These are phyloP conservation scores for Amanita molliuscula DNA, from an alignment of 768 basidiomycete genomes.

Conservation along the genomic window DNA sequence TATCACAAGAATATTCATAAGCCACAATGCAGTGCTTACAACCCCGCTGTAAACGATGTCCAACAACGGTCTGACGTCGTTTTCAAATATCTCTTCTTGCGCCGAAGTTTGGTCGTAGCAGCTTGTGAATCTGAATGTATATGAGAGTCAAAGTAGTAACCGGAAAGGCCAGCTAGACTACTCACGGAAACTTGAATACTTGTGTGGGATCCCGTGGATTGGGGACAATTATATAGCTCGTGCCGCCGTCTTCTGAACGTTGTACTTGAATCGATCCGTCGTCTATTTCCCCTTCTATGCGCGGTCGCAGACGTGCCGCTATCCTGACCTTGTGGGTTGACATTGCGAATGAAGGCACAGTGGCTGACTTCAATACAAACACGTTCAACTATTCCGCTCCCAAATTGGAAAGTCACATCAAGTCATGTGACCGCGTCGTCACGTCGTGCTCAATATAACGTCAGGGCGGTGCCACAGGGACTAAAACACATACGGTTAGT, in stretches of 20 bases:
- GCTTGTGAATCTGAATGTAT: constrained; percentile 48
- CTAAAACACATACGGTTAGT: neutral
- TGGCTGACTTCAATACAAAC: neutral
- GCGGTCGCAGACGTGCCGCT: constrained; percentile 59
- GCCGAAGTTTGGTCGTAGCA: constrained; percentile 63
- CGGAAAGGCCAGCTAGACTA: neutral
- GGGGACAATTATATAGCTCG: constrained; percentile 48
- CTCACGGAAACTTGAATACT: constrained; percentile 72
- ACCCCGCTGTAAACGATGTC: constrained; percentile 72
- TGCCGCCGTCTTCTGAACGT: constrained; percentile 27
- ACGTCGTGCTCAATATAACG: neutral
- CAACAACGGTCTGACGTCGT: constrained; percentile 68
- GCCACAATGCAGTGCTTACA: constrained; percentile 28
- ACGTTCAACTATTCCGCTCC: constrained; percentile 1
- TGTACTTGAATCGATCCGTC: constrained; percentile 51
- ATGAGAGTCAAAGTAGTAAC: neutral
- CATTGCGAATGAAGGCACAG: constrained; percentile 6
- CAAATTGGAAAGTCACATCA: constrained; percentile 3
- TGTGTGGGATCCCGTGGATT: constrained; percentile 63
- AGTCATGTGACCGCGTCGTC: constrained; percentile 10
- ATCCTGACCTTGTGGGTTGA: constrained; percentile 53
- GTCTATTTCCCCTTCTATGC: constrained; percentile 48
- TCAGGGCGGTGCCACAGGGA: neutral
- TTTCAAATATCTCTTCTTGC: constrained; percentile 70
- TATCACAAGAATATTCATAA: constrained; percentile 1